Percentiles rank a stretch among this genome's conserved stretches.
Evolutionary conservation across 768 basidiomycete species (phyloP).

Genomic region (Hericium erinaceus): DNA sequence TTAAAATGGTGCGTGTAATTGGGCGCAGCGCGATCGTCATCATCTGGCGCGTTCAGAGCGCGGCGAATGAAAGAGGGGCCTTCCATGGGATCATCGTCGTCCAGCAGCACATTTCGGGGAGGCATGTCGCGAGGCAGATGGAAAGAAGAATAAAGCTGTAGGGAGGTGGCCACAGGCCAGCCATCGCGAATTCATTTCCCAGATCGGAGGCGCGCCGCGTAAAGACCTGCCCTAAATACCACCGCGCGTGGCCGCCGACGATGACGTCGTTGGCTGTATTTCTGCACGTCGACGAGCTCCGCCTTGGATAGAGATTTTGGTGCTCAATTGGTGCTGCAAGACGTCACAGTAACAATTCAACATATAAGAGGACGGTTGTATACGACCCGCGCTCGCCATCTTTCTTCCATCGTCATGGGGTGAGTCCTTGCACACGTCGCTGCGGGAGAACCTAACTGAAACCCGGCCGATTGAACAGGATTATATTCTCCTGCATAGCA

Average conservation of each 20-base stretch:
- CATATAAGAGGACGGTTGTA: background rate
- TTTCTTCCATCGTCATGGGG: background rate
- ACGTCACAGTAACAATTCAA: background rate
- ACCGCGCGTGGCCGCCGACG: background rate
- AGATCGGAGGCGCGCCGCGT: background rate
- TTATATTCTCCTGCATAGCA: slow-evolving; percentile 9
- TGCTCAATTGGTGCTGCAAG: background rate
- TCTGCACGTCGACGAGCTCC: background rate
- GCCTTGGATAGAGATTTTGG: background rate
- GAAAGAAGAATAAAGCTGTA: background rate
- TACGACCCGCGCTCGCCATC: background rate
- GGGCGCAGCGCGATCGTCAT: background rate
- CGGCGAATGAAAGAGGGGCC: background rate
- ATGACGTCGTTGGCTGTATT: background rate
- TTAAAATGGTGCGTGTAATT: background rate
- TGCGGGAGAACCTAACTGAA: background rate
- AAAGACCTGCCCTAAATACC: background rate
- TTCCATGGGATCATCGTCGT: slow-evolving; percentile 12
- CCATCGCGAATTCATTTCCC: too few relatives aligned
- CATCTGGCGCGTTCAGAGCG: background rate
- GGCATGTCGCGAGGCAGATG: slow-evolving; percentile 1
- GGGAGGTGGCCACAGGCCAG: too few relatives aligned
- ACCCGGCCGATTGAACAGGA: background rate
- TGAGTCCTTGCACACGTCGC: background rate
- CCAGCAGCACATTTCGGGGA: slow-evolving; percentile 11